Evolutionary conservation across 1,284 basidiomycete genomes (phyloP).

Genomic region (Golubevia sp.): DNA sequence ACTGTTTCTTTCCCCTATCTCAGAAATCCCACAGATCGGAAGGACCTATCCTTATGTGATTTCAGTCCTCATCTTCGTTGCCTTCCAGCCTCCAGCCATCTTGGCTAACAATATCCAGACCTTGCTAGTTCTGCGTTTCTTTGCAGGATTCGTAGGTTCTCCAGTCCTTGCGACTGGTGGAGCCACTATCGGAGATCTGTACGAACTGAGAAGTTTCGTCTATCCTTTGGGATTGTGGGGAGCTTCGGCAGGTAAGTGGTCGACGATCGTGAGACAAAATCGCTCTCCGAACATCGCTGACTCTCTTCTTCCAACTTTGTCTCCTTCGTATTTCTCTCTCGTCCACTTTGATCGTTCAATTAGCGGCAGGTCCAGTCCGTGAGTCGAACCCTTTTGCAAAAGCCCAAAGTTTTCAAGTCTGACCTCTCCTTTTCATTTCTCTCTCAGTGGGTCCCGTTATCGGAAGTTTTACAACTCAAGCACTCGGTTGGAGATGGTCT

Average conservation of each 20-base stretch:
- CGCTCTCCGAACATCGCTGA: too few relatives aligned
- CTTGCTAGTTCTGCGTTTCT: slow-evolving; percentile 19
- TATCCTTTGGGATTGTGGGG: slow-evolving; percentile 5
- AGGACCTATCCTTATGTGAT: slow-evolving; percentile 4
- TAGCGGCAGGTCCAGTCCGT: too few relatives aligned
- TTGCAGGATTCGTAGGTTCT: slow-evolving; percentile 44
- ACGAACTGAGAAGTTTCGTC: slow-evolving; percentile 6
- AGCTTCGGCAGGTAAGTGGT: too few relatives aligned
- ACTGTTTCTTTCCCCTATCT: slow-evolving; percentile 25
- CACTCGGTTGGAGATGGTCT: slow-evolving; percentile 36
- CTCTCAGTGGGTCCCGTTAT: slow-evolving; percentile 18
- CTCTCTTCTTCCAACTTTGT: too few relatives aligned
- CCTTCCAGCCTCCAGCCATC: neutral
- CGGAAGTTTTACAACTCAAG: slow-evolving; percentile 13
- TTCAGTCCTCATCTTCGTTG: slow-evolving; percentile 7
- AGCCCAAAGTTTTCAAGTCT: neutral
- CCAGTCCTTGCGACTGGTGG: slow-evolving; percentile 51
- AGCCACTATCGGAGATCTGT: slow-evolving; percentile 41
- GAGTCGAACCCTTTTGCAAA: too few relatives aligned
- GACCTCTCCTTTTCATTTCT: neutral
- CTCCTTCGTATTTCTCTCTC: too few relatives aligned
- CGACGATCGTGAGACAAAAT: too few relatives aligned
- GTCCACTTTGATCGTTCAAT: too few relatives aligned
- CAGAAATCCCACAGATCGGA: slow-evolving; percentile 45
- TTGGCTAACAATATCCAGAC: neutral